phyloP scores from a whole-genome alignment of 208 protist genomes.

The Acanthamoeba quina region DNA sequence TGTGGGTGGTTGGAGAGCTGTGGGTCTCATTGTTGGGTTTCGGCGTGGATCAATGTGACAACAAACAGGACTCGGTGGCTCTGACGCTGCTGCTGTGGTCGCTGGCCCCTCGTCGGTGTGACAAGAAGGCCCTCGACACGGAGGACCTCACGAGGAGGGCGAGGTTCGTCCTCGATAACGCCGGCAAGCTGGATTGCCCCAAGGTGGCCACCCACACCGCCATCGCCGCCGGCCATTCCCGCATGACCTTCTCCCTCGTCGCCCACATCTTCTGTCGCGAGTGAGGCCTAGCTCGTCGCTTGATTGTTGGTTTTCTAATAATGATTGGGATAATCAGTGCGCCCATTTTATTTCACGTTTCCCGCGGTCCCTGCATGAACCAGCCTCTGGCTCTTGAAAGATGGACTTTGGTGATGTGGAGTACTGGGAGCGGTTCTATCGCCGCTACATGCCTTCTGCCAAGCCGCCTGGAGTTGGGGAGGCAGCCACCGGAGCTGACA shows the following conservation, averaged over 20 bases:
- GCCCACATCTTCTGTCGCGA: conserved; percentile 29
- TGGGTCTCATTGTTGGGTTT: too few species aligned
- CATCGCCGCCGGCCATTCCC: conserved; percentile 17
- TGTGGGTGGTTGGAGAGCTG: too few species aligned
- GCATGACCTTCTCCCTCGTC: conserved; percentile 60
- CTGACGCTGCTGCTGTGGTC: conserved; percentile 26
- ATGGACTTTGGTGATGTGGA: conserved; percentile 38
- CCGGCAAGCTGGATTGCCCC: conserved; percentile 19
- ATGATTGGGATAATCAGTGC: too few species aligned
- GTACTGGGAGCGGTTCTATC: conserved; percentile 11
- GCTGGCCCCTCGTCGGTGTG: conserved; percentile 44
- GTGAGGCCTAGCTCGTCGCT: not conserved
- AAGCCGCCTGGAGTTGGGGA: not conserved
- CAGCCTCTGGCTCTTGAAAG: too few species aligned
- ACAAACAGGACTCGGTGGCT: conserved; percentile 2
- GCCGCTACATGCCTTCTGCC: not conserved
- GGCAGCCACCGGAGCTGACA: too few species aligned
- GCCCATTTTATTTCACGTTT: not conserved
- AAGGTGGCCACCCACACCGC: conserved; percentile 26
- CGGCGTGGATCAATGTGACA: not conserved
- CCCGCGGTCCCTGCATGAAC: too few species aligned
- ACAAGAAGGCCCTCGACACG: conserved; percentile 32
- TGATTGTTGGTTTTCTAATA: not conserved
- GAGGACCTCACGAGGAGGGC: conserved; percentile 41
- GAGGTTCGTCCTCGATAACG: conserved; percentile 38